Evolutionary conservation across 139 green algal species (phyloP), one percentile per base, ranked within the genome.

Genomic region (Haematococcus sp.): DNA sequence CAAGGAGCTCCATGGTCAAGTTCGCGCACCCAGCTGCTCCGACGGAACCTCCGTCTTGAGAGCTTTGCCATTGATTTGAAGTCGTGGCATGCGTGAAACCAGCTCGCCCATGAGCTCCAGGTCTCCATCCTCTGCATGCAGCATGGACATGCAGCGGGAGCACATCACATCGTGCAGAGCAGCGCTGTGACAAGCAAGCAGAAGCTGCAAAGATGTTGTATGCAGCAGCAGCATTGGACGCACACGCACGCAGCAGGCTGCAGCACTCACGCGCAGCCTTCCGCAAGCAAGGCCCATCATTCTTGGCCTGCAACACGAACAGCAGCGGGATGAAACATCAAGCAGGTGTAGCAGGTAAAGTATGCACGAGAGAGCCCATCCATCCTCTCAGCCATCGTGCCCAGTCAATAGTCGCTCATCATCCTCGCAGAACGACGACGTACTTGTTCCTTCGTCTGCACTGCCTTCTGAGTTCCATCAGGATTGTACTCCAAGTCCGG

Each of bases 401-500:
- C 58, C 4, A 34, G 17, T 65, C 28, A 3, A 65, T 65, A 65
- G n/a, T 22, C n/a, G n/a, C 30, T 33, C n/a, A n/a, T n/a, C n/a
- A 3, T 30, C 28, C n/a, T 40, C 22, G 54, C 22, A 61, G 54
- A 27, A 11, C 4, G 11, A 4, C 19, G 23, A 3, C 58, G 11
- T n/a, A 65, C 58, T n/a, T 65, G 58, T 34, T 65, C 58, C 58
- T 34, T 34, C 30, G 58, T 65, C 9, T 65, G 58, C 9, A 65
- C 9, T 13, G n/a, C n/a, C 9, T 65, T 65, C 34, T 28, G 58
- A 2, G 23, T 65, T 34, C 58, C 58, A 34, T 65, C 58, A 40
- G 58, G 58, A n/a, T 65, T 65, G 25, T 40, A 65, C 58, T 65
- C 40, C 40, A 49, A 49, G 11, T 49, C 40, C 40, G 40, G 40